Base-by-base conservation (phyloP, 192 early-diverging fungal species). In the Backusella macrospora region DNA sequence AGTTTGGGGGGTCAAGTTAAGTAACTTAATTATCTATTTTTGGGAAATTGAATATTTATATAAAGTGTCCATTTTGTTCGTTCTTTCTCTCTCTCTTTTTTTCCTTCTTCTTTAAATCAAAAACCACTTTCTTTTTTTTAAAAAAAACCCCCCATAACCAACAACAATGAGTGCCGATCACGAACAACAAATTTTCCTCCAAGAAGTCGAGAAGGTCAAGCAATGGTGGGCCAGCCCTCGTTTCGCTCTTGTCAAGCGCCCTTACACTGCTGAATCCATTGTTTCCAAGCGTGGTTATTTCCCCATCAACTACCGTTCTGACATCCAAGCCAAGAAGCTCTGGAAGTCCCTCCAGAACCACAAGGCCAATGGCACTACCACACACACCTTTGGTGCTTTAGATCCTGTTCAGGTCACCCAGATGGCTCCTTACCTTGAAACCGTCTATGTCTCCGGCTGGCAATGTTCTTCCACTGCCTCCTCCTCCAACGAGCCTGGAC, bases 381-480 rank as follows among this genome's bases (percentile, higher is more conserved):
- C 94, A 49, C 91, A 95, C 86, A 98, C 97, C 45, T 99, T 97
- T 79, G 97, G 97, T 49, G 92, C 94, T 55, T 87, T 99, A 23
- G 97, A 99, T 79, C 92, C 97, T 49, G 90, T 99, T 74, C 94
- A 98, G 85, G 95, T 80, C n/a, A 86, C 93, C 39, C 96, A 97
- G 86, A 99, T 99, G 97, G 95, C 92, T 59, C 96, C 96, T 82
- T 95, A 96, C 86, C 87, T 99, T 64, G 95, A 98, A 77, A 96
- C 96, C 29, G 93, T 98, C 76, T 98, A 98, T 80, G 97, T 99
- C 16, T 97, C 96, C 12, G 96, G 97, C 15, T 98, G 97, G 97
- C 97, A 99, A 82, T 98, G 91, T 71, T 98, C 96, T 44, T 96
- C 96, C 52, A 98, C 95, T 37, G 96, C 96, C 62, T 95, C 93